phyloP scores from a whole-genome alignment of 2,329 filamentous ascomycete genomes.

The Diaporthe sp. region DNA sequence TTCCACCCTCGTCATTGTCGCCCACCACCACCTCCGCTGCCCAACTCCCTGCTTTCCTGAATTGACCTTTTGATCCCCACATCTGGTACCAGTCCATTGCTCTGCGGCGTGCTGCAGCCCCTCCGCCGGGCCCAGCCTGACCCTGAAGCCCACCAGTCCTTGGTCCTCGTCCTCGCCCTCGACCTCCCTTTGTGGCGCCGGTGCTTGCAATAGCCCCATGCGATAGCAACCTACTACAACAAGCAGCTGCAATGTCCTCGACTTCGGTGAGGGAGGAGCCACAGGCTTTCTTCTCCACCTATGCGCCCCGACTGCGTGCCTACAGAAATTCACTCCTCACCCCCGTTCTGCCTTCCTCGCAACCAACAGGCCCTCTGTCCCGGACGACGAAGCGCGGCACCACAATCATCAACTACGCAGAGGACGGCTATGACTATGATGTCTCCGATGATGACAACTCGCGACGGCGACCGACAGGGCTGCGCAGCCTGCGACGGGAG shows the following conservation, averaged over 20 bases:
- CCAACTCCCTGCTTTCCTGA: not conserved
- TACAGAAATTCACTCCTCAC: slow-evolving; percentile 94
- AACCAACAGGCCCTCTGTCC: slow-evolving; percentile 74
- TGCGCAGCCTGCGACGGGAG: slow-evolving; percentile 86
- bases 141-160: slow-evolving; percentile 13
- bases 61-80: not conserved
- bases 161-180: slow-evolving; percentile 25
- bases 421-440: slow-evolving; percentile 91
- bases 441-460: slow-evolving; percentile 81
- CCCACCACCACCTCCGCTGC: not conserved
- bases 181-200: slow-evolving; percentile 32
- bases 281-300: slow-evolving; percentile 91
- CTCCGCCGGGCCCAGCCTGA: slow-evolving; percentile 33
- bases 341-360: slow-evolving; percentile 81
- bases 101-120: slow-evolving; percentile 28
- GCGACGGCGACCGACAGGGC: slow-evolving; percentile 83
- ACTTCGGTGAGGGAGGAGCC: slow-evolving; percentile 62
- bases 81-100: slow-evolving; percentile 3
- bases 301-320: slow-evolving; percentile 88
- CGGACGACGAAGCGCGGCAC: slow-evolving; percentile 98
- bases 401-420: slow-evolving; percentile 96
- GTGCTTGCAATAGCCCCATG: not conserved
- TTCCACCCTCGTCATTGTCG: slow-evolving; percentile 18
- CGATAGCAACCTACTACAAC: not conserved
- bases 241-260: slow-evolving; percentile 59